Conservation (phyloP, 306 rosid genomes). For the Castanea sativa region DNA sequence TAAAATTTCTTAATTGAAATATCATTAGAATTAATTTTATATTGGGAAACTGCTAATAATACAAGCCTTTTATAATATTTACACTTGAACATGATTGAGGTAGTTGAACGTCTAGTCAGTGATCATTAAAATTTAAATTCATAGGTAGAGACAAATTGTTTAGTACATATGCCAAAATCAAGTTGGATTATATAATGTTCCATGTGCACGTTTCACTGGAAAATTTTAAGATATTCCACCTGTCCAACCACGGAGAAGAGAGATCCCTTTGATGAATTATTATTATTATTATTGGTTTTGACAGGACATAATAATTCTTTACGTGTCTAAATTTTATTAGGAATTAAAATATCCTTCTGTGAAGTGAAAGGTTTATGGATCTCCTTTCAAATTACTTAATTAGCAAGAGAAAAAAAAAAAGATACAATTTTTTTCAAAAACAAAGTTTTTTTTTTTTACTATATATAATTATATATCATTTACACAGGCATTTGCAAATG, state of each 20-base stretch:
- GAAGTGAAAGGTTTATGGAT: too few species aligned
- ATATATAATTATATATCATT: too few species aligned
- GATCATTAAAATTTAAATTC: background rate
- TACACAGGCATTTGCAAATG: too few species aligned
- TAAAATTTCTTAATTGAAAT: background rate
- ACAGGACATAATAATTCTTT: too few species aligned
- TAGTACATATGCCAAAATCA: slow-evolving; percentile 8
- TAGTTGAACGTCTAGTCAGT: slow-evolving; percentile 21
- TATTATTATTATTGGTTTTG: background rate
- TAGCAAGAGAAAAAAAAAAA: too few species aligned
- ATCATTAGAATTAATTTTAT: background rate
- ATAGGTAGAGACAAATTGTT: background rate
- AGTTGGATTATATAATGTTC: background rate
- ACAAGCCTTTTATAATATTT: background rate
- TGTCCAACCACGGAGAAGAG: background rate
- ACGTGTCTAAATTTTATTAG: too few species aligned
- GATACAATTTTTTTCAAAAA: too few species aligned
- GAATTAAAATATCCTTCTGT: too few species aligned
- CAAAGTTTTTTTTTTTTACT: too few species aligned
- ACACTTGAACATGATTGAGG: slow-evolving; percentile 7
- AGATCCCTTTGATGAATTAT: background rate
- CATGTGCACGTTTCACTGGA: background rate
- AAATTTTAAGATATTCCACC: background rate
- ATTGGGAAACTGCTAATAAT: background rate
- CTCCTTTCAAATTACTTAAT: too few species aligned